Evolutionary conservation across 495 filamentous ascomycete genomes (phyloP).

Genomic region (Penicillium nucicola): DNA sequence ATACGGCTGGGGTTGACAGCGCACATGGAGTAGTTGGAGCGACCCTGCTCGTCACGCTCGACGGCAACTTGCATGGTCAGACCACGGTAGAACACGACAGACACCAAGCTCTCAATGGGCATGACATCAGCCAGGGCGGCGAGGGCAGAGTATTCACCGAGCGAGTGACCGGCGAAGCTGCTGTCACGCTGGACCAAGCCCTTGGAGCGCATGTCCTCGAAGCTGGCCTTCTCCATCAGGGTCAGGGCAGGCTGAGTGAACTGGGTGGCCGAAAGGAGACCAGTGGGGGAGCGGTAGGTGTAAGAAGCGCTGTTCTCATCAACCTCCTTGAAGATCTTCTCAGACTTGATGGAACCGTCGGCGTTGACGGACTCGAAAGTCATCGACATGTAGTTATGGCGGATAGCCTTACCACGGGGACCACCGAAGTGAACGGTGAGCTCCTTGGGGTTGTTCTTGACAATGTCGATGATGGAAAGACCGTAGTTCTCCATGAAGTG

Average conservation of each 20-base stretch:
- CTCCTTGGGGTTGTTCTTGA: conserved; percentile 99
- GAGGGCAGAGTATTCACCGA: conserved; percentile 97
- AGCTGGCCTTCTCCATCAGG: conserved; percentile 98
- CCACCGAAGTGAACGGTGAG: conserved; percentile 98
- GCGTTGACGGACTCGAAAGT: conserved; percentile 93
- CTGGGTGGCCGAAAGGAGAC: conserved; percentile 94
- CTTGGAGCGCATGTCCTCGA: conserved; percentile 98
- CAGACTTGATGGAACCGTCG: conserved; percentile 90
- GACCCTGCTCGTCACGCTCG: conserved; percentile 87
- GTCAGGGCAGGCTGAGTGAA: conserved; percentile 98
- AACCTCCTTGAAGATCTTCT: conserved; percentile 99
- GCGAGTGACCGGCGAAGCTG: conserved; percentile 95
- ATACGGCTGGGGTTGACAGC: conserved; percentile 97
- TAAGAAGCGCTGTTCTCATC: conserved; percentile 88
- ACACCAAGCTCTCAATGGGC: conserved; percentile 97
- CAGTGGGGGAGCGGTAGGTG: conserved; percentile 93
- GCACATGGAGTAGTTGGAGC: conserved; percentile 98
- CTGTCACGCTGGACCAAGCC: conserved; percentile 94
- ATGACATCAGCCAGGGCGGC: conserved; percentile 97
- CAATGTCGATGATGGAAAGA: conserved; percentile 96
- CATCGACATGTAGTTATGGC: conserved; percentile 99
- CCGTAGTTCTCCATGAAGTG: conserved; percentile 99
- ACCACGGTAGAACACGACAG: conserved; percentile 98
- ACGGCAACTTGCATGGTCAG: conserved; percentile 99
- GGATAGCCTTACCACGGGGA: conserved; percentile 92